These are phyloP conservation scores for Podila clonocystis DNA, from an alignment of 192 early-diverging fungal genomes.

Conservation along the genomic window DNA sequence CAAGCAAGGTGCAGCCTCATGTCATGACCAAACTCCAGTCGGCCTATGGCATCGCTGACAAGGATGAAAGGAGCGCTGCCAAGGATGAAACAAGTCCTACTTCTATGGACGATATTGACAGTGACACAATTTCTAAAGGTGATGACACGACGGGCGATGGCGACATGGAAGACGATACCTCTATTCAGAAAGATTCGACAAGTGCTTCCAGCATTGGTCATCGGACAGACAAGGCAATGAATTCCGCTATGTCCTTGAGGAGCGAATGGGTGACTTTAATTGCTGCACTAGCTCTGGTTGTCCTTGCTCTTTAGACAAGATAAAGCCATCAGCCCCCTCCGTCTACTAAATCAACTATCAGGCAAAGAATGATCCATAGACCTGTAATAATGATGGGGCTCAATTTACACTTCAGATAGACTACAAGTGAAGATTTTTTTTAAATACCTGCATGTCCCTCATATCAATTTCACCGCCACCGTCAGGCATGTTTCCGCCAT, in stretches of 20 bases:
- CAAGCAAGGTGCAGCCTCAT: slow-evolving; percentile 15
- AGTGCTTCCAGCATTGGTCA: slow-evolving; percentile 3
- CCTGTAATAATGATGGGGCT: too few relatives aligned
- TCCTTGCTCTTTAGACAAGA: slow-evolving; percentile 3
- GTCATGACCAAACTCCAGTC: slow-evolving; percentile 15
- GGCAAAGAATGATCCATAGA: too few relatives aligned
- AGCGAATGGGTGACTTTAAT: slow-evolving; percentile 11
- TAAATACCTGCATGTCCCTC: too few relatives aligned
- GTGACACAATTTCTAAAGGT: background rate
- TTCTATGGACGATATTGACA: background rate
- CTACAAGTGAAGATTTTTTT: too few relatives aligned
- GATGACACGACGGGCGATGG: background rate
- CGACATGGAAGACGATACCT: background rate
- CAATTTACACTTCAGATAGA: too few relatives aligned
- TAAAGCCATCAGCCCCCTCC: background rate
- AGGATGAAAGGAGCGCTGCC: slow-evolving; percentile 3
- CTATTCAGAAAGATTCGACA: slow-evolving; percentile 2
- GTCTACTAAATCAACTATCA: background rate
- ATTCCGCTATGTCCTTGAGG: slow-evolving; percentile 14
- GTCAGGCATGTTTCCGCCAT: too few relatives aligned
- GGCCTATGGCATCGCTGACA: slow-evolving; percentile 11
- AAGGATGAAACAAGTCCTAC: background rate
- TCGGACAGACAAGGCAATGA: background rate
- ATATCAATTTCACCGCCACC: too few relatives aligned
- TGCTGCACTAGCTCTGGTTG: slow-evolving; percentile 1